Conservation (phyloP, 2,329 filamentous ascomycete genomes). For the Aphanocladium album region DNA sequence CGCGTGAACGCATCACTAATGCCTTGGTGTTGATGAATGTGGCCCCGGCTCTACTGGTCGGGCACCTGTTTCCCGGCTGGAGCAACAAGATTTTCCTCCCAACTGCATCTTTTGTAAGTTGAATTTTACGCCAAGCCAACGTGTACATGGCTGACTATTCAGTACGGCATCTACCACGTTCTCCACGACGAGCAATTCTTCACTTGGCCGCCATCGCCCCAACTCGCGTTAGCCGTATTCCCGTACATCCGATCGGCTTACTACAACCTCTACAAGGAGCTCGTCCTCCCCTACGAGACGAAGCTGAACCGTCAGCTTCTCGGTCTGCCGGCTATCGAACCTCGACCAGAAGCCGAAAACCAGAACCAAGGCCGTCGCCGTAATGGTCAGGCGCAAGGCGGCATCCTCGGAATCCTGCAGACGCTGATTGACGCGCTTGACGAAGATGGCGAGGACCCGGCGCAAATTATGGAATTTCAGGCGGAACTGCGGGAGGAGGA, state of each 20-base stretch:
- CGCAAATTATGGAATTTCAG: background rate
- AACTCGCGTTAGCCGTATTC: conserved; percentile 45
- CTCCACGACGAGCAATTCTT: conserved; percentile 41
- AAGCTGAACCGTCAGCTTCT: conserved; percentile 43
- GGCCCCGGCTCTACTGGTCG: conserved; percentile 41
- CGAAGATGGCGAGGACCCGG: conserved; percentile 26
- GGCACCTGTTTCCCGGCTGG: conserved; percentile 39
- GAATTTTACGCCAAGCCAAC: conserved; percentile 15
- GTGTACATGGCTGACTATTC: background rate
- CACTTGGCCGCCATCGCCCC: conserved; percentile 50
- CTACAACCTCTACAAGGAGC: conserved; percentile 39
- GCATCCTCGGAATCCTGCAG: conserved; percentile 32
- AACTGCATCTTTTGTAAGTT: conserved; percentile 38
- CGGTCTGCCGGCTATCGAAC: conserved; percentile 31
- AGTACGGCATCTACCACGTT: conserved; percentile 46
- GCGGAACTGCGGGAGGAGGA: conserved; percentile 1
- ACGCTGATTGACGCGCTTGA: conserved; percentile 33
- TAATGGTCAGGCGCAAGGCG: conserved; percentile 18
- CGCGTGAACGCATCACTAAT: conserved; percentile 27
- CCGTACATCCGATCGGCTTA: conserved; percentile 44
- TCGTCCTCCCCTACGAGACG: conserved; percentile 43
- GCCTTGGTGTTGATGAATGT: conserved; percentile 38
- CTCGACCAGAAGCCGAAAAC: conserved; percentile 8
- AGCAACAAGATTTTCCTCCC: conserved; percentile 39
- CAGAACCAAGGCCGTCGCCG: background rate